Conservation (phyloP, 2,329 filamentous ascomycete genomes). For the Lachnellula willkommii region DNA sequence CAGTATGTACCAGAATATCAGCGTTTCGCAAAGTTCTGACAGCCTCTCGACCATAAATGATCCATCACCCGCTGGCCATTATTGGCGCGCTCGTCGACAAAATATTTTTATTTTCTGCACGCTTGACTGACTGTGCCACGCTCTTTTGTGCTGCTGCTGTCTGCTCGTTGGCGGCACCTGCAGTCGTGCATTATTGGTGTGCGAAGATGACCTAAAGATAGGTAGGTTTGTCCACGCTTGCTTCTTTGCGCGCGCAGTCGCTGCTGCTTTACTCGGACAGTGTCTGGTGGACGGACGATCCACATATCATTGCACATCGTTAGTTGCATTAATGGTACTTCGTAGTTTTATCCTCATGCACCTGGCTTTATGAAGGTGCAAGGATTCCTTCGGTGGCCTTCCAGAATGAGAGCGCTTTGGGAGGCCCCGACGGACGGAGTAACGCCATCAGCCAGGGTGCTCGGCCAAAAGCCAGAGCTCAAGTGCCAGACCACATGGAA, state of each 20-base stretch:
- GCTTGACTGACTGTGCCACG: slow-evolving; percentile 3
- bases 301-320: background rate
- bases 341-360: background rate
- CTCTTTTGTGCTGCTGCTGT: slow-evolving; percentile 1
- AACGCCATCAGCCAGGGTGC: background rate
- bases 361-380: background rate
- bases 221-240: slow-evolving; percentile 1
- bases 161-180: background rate
- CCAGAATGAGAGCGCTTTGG: slow-evolving; percentile 16
- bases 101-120: slow-evolving; percentile 6
- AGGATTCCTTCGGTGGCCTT: slow-evolving; percentile 17
- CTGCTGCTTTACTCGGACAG: slow-evolving; percentile 3
- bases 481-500: background rate
- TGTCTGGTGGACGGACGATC: background rate
- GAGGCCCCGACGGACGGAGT: too few species aligned
- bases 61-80: slow-evolving; percentile 12
- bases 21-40: slow-evolving; percentile 16
- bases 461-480: background rate
- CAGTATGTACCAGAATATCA: background rate
- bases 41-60: slow-evolving; percentile 10
- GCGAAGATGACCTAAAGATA: slow-evolving; percentile 12
- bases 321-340: background rate
- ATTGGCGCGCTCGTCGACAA: slow-evolving; percentile 8
- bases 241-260: background rate
- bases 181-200: slow-evolving; percentile 9